Percentiles rank a stretch among this genome's conserved stretches.
Evolutionary conservation across 164 flowering plant genomes (phyloP).

Genomic region (Platanus orientalis): DNA sequence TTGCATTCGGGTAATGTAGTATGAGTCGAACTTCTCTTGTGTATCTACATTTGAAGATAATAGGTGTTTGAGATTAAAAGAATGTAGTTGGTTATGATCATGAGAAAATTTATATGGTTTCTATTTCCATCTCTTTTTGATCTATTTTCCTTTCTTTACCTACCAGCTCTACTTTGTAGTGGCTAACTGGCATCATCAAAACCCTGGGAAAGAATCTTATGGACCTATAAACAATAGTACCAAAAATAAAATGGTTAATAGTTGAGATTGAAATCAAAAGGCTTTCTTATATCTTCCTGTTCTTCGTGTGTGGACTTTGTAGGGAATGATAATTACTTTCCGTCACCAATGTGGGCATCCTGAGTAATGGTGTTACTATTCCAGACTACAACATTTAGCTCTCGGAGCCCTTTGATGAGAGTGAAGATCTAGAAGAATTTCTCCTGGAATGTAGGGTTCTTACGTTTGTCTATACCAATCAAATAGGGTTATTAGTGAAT

Average conservation of each 20-base stretch:
- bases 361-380: slow-evolving; percentile 68
- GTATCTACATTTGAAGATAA: slow-evolving; percentile 32
- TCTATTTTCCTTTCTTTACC: slow-evolving; percentile 27
- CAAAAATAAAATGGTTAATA: too few species aligned
- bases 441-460: slow-evolving; percentile 79
- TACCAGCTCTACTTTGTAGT: slow-evolving; percentile 59
- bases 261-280: too few species aligned
- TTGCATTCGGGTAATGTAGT: slow-evolving; percentile 59
- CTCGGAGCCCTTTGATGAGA: slow-evolving; percentile 72
- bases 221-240: slow-evolving; percentile 48
- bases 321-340: slow-evolving; percentile 44
- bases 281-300: too few species aligned
- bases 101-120: too few species aligned
- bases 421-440: slow-evolving; percentile 65
- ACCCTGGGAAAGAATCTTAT: slow-evolving; percentile 70
- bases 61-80: not conserved
- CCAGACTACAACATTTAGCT: slow-evolving; percentile 64
- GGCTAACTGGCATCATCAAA: slow-evolving; percentile 75
- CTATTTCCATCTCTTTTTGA: too few species aligned
- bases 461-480: slow-evolving; percentile 60
- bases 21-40: slow-evolving; percentile 80
- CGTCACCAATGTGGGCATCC: slow-evolving; percentile 81
- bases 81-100: too few species aligned
- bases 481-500: not conserved
- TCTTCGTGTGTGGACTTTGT: too few species aligned